Conservation (phyloP, 2,329 filamentous ascomycete genomes). For the Aspergillus sp. region DNA sequence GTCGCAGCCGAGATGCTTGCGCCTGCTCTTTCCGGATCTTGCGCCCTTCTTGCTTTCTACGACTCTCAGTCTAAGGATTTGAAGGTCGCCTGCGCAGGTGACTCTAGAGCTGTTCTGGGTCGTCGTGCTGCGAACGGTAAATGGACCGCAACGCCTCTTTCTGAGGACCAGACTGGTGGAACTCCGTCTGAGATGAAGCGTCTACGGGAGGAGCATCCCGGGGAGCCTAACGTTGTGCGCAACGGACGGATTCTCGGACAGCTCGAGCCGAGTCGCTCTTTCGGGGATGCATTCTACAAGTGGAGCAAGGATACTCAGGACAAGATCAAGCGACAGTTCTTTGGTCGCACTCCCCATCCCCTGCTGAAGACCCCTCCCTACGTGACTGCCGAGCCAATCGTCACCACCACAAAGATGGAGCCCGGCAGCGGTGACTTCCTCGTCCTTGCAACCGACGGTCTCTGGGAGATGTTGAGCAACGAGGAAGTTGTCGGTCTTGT, state of each 20-base stretch:
- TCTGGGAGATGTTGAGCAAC: conserved; percentile 99
- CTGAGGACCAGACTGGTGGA: conserved; percentile 88
- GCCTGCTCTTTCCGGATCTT: conserved; percentile 94
- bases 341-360: conserved; percentile 75
- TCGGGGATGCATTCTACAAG: conserved; percentile 96
- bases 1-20: conserved; percentile 88
- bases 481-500: conserved; percentile 97
- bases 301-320: conserved; percentile 86
- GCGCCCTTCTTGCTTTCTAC: conserved; percentile 94
- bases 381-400: conserved; percentile 91
- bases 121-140: conserved; percentile 76
- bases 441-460: conserved; percentile 91
- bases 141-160: conserved; percentile 88
- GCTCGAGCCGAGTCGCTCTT: conserved; percentile 88
- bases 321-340: conserved; percentile 81
- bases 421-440: conserved; percentile 91
- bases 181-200: conserved; percentile 82
- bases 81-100: conserved; percentile 91
- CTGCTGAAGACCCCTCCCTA: conserved; percentile 90
- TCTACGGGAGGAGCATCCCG: conserved; percentile 81
- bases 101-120: conserved; percentile 92
- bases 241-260: conserved; percentile 91
- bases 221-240: conserved; percentile 80
- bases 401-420: conserved; percentile 89
- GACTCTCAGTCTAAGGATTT: conserved; percentile 83